Evolutionary conservation across 2,329 filamentous ascomycete genomes (phyloP).

Genomic region (Colletotrichum sp.): DNA sequence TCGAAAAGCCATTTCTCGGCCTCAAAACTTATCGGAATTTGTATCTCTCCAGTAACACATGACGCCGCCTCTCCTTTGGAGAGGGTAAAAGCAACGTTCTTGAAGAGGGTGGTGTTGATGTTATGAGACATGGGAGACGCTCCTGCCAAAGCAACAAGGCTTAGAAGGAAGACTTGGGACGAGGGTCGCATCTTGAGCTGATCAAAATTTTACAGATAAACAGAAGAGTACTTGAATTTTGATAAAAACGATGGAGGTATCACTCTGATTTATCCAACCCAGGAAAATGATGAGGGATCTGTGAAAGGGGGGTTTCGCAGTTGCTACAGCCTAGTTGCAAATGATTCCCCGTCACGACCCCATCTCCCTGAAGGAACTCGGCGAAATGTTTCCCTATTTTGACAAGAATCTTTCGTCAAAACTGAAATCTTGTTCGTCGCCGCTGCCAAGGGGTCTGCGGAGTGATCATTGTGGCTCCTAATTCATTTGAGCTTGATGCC

Average conservation of each 20-base stretch:
- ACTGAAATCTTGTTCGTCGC: fast-evolving
- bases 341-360: neutral
- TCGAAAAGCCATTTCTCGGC: neutral
- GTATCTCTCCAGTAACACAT: neutral
- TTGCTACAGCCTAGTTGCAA: neutral
- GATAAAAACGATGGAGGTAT: neutral
- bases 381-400: fast-evolving
- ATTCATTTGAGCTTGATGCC: neutral
- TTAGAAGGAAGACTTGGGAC: neutral
- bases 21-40: neutral
- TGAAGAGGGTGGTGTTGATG: neutral
- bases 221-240: fast-evolving
- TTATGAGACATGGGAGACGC: neutral
- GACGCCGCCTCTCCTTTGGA: neutral
- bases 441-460: fast-evolving
- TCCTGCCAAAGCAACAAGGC: neutral
- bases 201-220: neutral
- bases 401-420: neutral
- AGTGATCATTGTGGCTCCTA: neutral
- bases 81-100: neutral
- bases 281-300: neutral
- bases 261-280: fast-evolving
- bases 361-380: neutral
- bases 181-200: neutral
- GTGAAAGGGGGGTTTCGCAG: neutral